phyloP scores from a whole-genome alignment of 345 rosid genomes.

The Populus nigra region DNA sequence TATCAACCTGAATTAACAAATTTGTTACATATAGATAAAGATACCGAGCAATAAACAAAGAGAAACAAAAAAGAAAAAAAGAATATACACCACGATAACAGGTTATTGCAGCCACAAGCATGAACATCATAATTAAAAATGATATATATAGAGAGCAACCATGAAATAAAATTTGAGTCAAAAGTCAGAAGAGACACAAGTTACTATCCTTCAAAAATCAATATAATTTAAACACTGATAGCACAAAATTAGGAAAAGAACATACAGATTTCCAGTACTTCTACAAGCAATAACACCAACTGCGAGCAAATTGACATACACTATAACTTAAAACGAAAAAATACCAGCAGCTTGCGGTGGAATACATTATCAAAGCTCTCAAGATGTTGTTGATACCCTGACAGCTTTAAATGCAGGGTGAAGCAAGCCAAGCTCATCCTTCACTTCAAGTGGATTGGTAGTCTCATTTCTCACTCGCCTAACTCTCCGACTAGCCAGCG shows the following conservation, averaged over 20 bases:
- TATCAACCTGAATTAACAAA: background rate
- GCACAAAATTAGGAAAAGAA: background rate
- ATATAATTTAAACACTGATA: background rate
- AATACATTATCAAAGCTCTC: background rate
- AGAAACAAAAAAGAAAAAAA: no score
- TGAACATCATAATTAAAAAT: background rate
- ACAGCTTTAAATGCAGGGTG: slow-evolving; percentile 30
- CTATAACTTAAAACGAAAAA: background rate
- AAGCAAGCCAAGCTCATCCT: slow-evolving; percentile 26
- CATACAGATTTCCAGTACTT: background rate
- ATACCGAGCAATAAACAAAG: no score
- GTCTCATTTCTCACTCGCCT: slow-evolving; percentile 27
- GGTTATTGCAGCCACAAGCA: no score
- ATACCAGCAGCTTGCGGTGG: background rate
- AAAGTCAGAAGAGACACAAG: background rate
- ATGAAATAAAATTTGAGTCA: background rate
- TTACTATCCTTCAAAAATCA: background rate
- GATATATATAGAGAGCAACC: background rate
- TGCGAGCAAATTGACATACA: background rate
- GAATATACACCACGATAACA: no score
- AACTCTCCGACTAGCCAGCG: slow-evolving; percentile 21
- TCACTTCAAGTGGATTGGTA: slow-evolving; percentile 21
- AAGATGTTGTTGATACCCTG: slow-evolving; percentile 18
- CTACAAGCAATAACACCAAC: background rate
- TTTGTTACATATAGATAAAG: background rate